Evolutionary conservation across 768 basidiomycete genomes (phyloP), one percentile per base, ranked within the genome.

Genomic region (Lactifluus hygrophoroides): DNA sequence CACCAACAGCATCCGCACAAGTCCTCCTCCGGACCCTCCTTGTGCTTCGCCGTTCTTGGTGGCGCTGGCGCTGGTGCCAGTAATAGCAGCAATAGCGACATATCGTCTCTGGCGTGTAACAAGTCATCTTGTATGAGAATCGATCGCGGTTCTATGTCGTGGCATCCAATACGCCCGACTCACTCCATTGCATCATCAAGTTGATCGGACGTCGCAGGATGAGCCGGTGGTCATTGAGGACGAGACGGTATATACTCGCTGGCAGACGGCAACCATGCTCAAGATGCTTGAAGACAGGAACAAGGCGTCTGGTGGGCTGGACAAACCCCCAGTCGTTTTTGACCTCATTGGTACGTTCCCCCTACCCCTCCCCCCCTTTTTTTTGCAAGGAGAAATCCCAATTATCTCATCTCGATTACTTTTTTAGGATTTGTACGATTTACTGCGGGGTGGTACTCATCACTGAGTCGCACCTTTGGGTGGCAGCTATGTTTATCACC

Each of bases 211-310:
- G 1, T 79, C 82, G 0, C 85, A 85, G 56, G 81, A 83, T 30
- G 85, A 88, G 60, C 76, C 96, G 11, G 73, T 74, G 25, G 82
- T 96, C 3, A 77, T 92, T 25, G 93, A 97, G 65, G 96, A 97
- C 69, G 84, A 90, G 40, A 84, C 85, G 0, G 82, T 90, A 23
- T 99, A 99, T 71, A 89, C 81, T 50, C 85, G 87, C 27, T 86
- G 84, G 68, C 88, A 98, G 72, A 90, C 96, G 84, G 89, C 82
- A 51, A 83, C 85, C 34, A 83, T 98, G 76, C 76, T 97, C 63
- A 90, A 88, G 73, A 96, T 95, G 91, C 77, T 98, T 9, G 92
- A 94, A 60, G 93, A 96, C 65, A 94, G 94, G 23, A 99, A 96
- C 71, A 88, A 85, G 71, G 79, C 78, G 1, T 86, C 85, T 3